Percentiles rank a stretch among this genome's conserved stretches.
phyloP scores from a whole-genome alignment of 2,329 filamentous ascomycete genomes.

The Fusarium heterosporum region DNA sequence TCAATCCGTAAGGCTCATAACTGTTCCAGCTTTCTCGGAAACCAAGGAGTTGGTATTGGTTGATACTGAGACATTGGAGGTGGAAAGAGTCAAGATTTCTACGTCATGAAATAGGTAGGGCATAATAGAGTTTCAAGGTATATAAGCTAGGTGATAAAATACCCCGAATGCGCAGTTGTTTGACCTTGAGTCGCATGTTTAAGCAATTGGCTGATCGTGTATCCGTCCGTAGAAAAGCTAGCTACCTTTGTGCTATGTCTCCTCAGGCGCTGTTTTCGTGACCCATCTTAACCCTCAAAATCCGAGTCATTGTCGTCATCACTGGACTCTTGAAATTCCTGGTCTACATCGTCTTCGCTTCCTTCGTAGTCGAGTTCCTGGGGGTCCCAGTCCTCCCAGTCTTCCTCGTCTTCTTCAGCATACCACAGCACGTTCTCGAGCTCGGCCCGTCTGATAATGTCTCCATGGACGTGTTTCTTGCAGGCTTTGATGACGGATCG shows the following conservation, averaged over 20 bases:
- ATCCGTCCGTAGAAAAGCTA: not conserved
- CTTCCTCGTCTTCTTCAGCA: not conserved
- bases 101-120: conserved; percentile 25
- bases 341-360: conserved; percentile 4
- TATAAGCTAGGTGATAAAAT: conserved; percentile 30
- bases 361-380: not conserved
- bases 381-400: conserved; percentile 6
- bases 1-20: conserved; percentile 80
- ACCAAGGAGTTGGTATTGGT: conserved; percentile 85
- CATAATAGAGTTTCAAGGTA: conserved; percentile 2
- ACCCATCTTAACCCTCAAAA: conserved; percentile 10
- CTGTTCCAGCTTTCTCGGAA: conserved; percentile 83
- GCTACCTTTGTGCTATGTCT: not conserved
- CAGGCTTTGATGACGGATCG: conserved; percentile 24
- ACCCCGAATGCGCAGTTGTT: conserved; percentile 30
- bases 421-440: not conserved
- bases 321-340: conserved; percentile 4
- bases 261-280: not conserved
- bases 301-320: conserved; percentile 29
- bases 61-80: conserved; percentile 86
- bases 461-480: conserved; percentile 15
- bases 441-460: not conserved
- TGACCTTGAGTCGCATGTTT: conserved; percentile 7
- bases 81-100: conserved; percentile 74
- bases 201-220: conserved; percentile 4